Conservation (phyloP, 768 basidiomycete species). For the Suillus clintonianus region DNA sequence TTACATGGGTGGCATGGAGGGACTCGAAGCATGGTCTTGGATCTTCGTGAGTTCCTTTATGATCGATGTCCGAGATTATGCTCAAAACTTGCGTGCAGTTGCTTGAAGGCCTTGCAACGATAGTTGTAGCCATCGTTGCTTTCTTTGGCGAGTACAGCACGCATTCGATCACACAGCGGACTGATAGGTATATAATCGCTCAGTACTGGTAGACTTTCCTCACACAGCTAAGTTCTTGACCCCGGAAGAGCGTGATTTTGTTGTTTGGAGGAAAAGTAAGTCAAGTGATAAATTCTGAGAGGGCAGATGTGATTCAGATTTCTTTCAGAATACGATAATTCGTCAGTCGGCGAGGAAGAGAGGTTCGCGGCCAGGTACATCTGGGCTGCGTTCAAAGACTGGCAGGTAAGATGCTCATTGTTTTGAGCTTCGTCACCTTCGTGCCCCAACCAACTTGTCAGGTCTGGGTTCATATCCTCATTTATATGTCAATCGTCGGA, state of each 20-base stretch:
- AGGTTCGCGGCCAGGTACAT: constrained; percentile 54
- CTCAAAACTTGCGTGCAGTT: constrained; percentile 21
- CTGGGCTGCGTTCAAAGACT: constrained; percentile 53
- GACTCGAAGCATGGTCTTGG: constrained; percentile 64
- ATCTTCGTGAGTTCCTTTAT: constrained; percentile 50
- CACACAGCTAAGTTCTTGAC: constrained; percentile 61
- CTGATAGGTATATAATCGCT: neutral
- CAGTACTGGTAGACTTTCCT: constrained; percentile 66
- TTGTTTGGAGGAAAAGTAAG: constrained; percentile 59
- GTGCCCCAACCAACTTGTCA: constrained; percentile 7
- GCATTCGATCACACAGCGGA: neutral
- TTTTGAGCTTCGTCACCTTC: neutral
- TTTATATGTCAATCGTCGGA: constrained; percentile 58
- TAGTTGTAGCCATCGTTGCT: constrained; percentile 54
- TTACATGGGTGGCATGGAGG: constrained; percentile 48
- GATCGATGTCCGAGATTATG: neutral
- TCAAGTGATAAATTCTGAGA: neutral
- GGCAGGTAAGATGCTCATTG: constrained; percentile 49
- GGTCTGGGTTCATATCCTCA: constrained; percentile 57
- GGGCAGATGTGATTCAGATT: neutral
- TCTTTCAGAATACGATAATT: constrained; percentile 54
- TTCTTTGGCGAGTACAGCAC: constrained; percentile 42
- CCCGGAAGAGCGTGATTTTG: constrained; percentile 57
- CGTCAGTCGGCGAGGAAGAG: constrained; percentile 59
- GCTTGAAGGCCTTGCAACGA: constrained; percentile 64